phyloP scores from a whole-genome alignment of 306 rosid genomes.

The Albizia julibrissin region DNA sequence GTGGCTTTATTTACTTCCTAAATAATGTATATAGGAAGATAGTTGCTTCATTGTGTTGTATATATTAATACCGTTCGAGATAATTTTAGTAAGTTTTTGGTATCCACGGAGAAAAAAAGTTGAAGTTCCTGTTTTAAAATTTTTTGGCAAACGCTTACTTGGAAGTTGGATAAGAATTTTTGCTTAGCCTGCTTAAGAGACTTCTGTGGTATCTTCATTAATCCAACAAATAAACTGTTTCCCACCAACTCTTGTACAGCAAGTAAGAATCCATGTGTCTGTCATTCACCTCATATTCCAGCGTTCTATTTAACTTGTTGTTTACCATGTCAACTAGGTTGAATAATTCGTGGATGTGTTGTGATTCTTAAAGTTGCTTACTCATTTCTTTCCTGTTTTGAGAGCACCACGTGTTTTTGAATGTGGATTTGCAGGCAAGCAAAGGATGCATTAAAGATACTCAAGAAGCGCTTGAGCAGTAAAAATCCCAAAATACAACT shows the following conservation, averaged over 20 bases:
- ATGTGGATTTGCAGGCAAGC: slow-evolving; percentile 61
- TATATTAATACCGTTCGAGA: neutral
- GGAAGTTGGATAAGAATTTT: neutral
- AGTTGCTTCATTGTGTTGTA: neutral
- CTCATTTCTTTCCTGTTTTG: neutral
- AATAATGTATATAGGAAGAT: neutral
- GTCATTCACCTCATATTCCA: neutral
- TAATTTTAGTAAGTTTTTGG: neutral
- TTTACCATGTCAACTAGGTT: neutral
- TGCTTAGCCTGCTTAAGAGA: neutral
- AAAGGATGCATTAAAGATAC: slow-evolving; percentile 70
- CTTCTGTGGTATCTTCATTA: neutral
- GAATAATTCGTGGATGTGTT: neutral
- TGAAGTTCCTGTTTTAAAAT: neutral
- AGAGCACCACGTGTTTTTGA: neutral
- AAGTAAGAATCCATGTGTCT: neutral
- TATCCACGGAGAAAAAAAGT: neutral
- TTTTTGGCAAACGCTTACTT: neutral
- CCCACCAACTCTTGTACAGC: neutral
- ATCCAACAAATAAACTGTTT: neutral
- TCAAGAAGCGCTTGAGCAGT: slow-evolving; percentile 63
- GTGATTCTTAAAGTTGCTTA: neutral
- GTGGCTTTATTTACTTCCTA: neutral
- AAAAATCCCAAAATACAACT: slow-evolving; percentile 71
- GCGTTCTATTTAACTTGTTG: neutral